Base-by-base conservation (phyloP, 2,329 filamentous ascomycete genomes). In the Lasiodiplodia citricola region DNA sequence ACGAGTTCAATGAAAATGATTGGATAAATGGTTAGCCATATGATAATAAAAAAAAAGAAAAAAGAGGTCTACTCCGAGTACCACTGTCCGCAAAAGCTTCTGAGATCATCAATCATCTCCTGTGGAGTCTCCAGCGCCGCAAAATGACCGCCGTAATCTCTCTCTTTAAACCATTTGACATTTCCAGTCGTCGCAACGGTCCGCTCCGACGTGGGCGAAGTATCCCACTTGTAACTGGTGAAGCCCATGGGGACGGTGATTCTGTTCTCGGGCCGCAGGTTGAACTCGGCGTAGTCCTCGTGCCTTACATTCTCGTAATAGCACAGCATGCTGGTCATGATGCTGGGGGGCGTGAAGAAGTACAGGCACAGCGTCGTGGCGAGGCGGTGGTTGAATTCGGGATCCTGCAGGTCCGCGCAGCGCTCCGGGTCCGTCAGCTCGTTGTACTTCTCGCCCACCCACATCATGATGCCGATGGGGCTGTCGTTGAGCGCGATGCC, bases 361-460 rank as follows among this genome's bases (percentile, higher is more conserved):
- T 81, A 82, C 57, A 81, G 62, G 23, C 64, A 57, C 50, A 66
- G 13, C 23, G 64, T 66, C 25, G 64, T 66, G 8, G 47, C 25
- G 67, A 79, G 47, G 73, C 77, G 76, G 31, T 78, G 72, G 21
- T 75, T 76, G 52, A 76, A 76, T 4, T 73, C 63, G 10, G 73
- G 70, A 28, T 75, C 74, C 37, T 81, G 76, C 31, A 77, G 71
- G n/a, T 74, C 71, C 23, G 70, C 70, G 8, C 13, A 47, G 8
- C 73, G 66, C 16, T 66, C 71, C 16, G 79, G 78, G 62, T 79
- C 76, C 14, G 78, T 74, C 6, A 79, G 74, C 72, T 82, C 80
- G 41, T 78, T 72, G 68, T 81, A 81, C 73, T 84, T 83, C 70
- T 84, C 80, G 1, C 81, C 82, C 0, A 84, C 75, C 71, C 80